phyloP scores from a whole-genome alignment of 129 eudicot genomes.

The Gnaphalium uliginosum region DNA sequence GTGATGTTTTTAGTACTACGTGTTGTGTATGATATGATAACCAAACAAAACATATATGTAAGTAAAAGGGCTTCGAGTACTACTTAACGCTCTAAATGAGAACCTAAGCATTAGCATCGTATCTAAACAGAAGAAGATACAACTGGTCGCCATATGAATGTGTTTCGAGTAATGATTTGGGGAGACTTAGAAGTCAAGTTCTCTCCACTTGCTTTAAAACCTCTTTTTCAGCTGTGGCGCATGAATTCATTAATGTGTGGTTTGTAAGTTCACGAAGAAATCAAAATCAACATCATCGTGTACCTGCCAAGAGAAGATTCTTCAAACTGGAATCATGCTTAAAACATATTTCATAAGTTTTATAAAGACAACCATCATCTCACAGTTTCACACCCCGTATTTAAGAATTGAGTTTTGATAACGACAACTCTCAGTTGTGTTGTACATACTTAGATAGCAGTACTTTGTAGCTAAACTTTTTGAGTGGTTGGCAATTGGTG shows the following conservation, averaged over 20 bases:
- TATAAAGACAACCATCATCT: background rate
- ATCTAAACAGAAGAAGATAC: background rate
- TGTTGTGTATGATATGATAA: background rate
- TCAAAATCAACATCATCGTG: background rate
- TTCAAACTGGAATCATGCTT: background rate
- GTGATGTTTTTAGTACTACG: background rate
- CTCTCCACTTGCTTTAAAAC: constrained; percentile 7
- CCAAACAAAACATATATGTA: background rate
- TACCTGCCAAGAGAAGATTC: background rate
- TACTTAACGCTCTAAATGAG: background rate
- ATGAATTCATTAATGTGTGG: background rate
- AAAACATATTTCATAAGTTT: background rate
- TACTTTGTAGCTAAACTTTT: too few relatives aligned
- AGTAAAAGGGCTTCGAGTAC: background rate
- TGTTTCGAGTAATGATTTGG: constrained; percentile 2
- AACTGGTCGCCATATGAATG: background rate
- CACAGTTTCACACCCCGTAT: background rate
- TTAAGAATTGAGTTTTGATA: background rate
- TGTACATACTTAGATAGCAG: background rate
- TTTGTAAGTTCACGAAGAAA: background rate
- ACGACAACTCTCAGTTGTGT: background rate
- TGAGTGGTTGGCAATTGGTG: too few relatives aligned
- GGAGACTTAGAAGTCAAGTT: constrained; percentile 17
- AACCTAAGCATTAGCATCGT: background rate
- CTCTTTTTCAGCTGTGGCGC: background rate